Conservation (phyloP, 1,284 basidiomycete genomes). For the Chalciporus sp. region DNA sequence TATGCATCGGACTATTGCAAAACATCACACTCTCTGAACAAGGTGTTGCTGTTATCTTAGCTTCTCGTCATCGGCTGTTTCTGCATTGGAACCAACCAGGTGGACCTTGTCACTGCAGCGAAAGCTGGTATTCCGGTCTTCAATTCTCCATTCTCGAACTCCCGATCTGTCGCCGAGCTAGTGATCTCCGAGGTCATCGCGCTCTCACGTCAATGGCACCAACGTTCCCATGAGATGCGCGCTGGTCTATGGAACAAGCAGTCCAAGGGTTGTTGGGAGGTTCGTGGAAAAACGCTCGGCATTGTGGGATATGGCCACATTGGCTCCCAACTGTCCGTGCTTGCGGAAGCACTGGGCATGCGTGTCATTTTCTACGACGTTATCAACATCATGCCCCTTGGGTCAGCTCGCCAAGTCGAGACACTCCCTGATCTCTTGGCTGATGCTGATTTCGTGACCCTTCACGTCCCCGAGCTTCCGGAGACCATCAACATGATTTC, state of each 20-base stretch:
- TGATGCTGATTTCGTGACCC: constrained; percentile 90
- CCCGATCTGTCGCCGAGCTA: constrained; percentile 97
- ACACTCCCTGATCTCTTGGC: constrained; percentile 78
- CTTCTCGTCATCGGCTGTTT: constrained; percentile 98
- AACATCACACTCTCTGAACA: constrained; percentile 4
- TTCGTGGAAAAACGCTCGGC: constrained; percentile 96
- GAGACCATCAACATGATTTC: constrained; percentile 98
- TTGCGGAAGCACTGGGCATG: constrained; percentile 97
- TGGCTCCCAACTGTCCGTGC: constrained; percentile 95
- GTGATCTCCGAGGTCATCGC: constrained; percentile 95
- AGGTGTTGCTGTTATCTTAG: constrained; percentile 42
- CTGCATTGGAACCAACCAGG: constrained; percentile 99
- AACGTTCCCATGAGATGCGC: constrained; percentile 88
- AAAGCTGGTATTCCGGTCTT: constrained; percentile 96
- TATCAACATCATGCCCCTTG: constrained; percentile 97
- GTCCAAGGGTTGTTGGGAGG: constrained; percentile 97
- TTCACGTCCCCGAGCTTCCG: constrained; percentile 95
- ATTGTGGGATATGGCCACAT: constrained; percentile 99
- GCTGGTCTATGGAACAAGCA: constrained; percentile 98
- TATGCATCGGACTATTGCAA: constrained; percentile 32
- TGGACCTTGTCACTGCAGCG: constrained; percentile 86
- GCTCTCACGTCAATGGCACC: constrained; percentile 92
- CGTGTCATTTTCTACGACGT: constrained; percentile 96
- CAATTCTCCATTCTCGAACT: constrained; percentile 99
- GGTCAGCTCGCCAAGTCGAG: constrained; percentile 89